Conservation (phyloP, 1,284 basidiomycete species). For the Xerocomus amazonicus region DNA sequence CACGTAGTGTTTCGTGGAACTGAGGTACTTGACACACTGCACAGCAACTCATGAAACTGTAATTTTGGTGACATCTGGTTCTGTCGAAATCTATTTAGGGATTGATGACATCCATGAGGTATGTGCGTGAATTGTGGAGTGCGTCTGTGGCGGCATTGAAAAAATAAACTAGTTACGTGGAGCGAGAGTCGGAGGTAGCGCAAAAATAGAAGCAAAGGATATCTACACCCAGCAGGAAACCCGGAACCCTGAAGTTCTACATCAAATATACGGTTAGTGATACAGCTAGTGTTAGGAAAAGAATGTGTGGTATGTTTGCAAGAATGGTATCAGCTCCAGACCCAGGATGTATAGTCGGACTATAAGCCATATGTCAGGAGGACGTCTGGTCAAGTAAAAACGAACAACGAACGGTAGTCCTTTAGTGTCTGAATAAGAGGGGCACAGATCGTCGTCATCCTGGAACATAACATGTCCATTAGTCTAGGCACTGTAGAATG, state of each 20-base stretch:
- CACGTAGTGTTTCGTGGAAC: constrained; percentile 63
- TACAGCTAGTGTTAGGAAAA: constrained; percentile 18
- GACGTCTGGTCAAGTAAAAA: background rate
- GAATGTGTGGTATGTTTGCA: constrained; percentile 15
- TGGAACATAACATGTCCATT: constrained; percentile 22
- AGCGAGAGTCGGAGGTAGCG: background rate
- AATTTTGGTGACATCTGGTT: background rate
- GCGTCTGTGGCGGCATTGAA: background rate
- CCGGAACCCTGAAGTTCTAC: constrained; percentile 15
- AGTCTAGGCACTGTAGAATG: background rate
- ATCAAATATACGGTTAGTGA: constrained; percentile 18
- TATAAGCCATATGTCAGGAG: constrained; percentile 17
- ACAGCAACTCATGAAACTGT: background rate
- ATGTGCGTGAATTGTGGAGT: background rate
- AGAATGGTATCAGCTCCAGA: constrained; percentile 17
- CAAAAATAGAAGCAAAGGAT: background rate
- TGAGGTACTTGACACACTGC: constrained; percentile 33
- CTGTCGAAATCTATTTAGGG: background rate
- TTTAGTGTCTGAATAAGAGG: constrained; percentile 67
- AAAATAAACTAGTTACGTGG: background rate
- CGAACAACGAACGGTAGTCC: constrained; percentile 56
- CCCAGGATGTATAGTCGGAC: constrained; percentile 26
- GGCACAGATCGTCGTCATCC: constrained; percentile 57
- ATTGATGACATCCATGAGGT: constrained; percentile 3
- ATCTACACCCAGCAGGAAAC: background rate